Percentiles rank a stretch among this genome's conserved stretches.
phyloP scores from a whole-genome alignment of 1,284 basidiomycete genomes.

The Rhodotorula sp. region DNA sequence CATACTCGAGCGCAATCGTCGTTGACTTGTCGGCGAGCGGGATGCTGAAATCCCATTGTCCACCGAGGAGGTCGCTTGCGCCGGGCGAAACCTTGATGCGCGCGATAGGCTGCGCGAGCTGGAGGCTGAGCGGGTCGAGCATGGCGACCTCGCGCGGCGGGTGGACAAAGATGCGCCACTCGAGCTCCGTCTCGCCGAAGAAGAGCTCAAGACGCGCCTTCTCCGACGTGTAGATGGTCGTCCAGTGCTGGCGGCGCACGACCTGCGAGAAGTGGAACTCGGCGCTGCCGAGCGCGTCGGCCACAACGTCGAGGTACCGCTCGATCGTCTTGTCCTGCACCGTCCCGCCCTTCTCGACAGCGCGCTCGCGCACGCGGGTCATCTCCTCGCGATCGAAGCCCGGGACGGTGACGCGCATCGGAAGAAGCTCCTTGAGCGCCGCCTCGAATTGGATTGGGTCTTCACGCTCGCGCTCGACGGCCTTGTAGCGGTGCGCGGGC shows the following conservation, averaged over 20 bases:
- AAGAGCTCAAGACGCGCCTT: slow-evolving; percentile 72
- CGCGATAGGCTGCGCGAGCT: slow-evolving; percentile 74
- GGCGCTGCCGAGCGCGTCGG: slow-evolving; percentile 60
- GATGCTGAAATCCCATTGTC: slow-evolving; percentile 78
- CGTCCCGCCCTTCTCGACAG: slow-evolving; percentile 14
- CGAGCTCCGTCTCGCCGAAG: slow-evolving; percentile 71
- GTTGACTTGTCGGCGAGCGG: slow-evolving; percentile 63
- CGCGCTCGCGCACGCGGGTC: slow-evolving; percentile 9
- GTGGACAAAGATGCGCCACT: slow-evolving; percentile 69
- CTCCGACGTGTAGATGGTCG: slow-evolving; percentile 72
- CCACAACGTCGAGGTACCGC: slow-evolving; percentile 42
- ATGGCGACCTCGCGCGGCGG: slow-evolving; percentile 55
- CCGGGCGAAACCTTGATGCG: slow-evolving; percentile 60
- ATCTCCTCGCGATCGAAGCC: slow-evolving; percentile 53
- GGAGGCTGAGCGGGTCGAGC: slow-evolving; percentile 73
- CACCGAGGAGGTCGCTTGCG: slow-evolving; percentile 61
- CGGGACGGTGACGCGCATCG: slow-evolving; percentile 75
- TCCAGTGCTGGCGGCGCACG: slow-evolving; percentile 86
- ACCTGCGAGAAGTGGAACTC: slow-evolving; percentile 78
- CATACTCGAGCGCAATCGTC: slow-evolving; percentile 63
- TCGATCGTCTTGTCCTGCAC: neutral
- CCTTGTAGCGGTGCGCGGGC: slow-evolving; percentile 75
- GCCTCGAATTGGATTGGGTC: slow-evolving; percentile 71
- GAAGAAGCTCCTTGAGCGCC: slow-evolving; percentile 74
- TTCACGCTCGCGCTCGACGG: slow-evolving; percentile 55